A percentile compares a stretch with the other conserved stretches of the same genome.
These are phyloP conservation scores for Fusarium floridanum DNA, from an alignment of 2,329 filamentous ascomycete species.

Conservation along the genomic window DNA sequence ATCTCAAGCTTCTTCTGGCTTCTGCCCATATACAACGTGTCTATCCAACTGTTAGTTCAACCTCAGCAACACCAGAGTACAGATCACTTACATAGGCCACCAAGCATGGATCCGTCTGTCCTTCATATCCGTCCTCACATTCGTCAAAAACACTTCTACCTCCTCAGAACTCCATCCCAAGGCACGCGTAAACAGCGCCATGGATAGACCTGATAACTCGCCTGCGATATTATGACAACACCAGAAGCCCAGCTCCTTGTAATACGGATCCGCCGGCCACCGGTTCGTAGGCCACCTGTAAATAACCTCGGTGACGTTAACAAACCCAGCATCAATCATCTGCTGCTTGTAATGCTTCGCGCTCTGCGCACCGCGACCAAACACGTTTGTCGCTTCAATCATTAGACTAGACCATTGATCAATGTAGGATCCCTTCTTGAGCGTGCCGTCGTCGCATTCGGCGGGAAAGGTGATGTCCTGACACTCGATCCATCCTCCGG, in stretches of 20 bases:
- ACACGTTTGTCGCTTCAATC: constrained; percentile 46
- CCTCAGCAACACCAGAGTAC: fast-evolving
- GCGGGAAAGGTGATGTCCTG: constrained; percentile 57
- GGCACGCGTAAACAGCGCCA: constrained; percentile 54
- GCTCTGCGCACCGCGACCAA: constrained; percentile 50
- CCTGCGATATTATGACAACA: constrained; percentile 50
- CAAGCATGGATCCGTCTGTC: constrained; percentile 53
- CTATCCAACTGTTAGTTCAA: neutral
- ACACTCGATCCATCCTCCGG: constrained; percentile 60
- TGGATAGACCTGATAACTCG: constrained; percentile 53
- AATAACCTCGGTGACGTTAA: constrained; percentile 61
- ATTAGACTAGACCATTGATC: constrained; percentile 48
- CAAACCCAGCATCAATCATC: constrained; percentile 66
- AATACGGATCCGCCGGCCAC: constrained; percentile 64
- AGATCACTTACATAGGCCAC: constrained; percentile 53
- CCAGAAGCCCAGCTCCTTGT: constrained; percentile 64
- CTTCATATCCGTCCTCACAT: constrained; percentile 51
- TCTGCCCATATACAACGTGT: constrained; percentile 44
- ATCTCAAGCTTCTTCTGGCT: constrained; percentile 25
- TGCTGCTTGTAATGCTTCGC: constrained; percentile 50
- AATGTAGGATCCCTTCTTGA: constrained; percentile 46
- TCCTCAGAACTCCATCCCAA: constrained; percentile 52
- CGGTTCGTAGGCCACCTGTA: constrained; percentile 64
- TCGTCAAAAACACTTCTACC: constrained; percentile 50
- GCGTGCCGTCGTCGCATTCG: constrained; percentile 58